Percentiles rank a stretch among this genome's conserved stretches.
Conservation (phyloP, 371 early-diverging fungal species). For the Circinella umbellata region DNA sequence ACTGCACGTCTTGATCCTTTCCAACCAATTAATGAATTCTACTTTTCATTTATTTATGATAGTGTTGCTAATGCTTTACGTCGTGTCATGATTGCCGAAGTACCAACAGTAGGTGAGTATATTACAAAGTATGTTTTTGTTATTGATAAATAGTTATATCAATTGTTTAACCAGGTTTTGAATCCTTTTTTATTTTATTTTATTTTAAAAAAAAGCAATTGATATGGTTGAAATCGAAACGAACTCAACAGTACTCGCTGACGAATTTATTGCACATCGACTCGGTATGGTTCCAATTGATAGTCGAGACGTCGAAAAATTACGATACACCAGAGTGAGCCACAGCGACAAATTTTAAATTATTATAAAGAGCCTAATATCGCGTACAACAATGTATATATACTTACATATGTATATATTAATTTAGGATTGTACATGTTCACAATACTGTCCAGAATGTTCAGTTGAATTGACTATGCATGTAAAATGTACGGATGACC, state of each 20-base stretch:
- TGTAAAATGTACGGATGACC: conserved; percentile 81
- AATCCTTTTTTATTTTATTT: too few relatives aligned
- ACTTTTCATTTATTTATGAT: neutral
- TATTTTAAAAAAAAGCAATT: conserved; percentile 72
- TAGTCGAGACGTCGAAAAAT: conserved; percentile 74
- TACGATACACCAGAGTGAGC: conserved; percentile 81
- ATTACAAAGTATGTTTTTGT: neutral
- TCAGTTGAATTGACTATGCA: conserved; percentile 89
- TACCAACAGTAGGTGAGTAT: conserved; percentile 91
- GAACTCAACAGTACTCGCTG: conserved; percentile 97
- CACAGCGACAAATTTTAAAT: neutral
- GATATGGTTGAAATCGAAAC: conserved; percentile 96
- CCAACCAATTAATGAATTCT: neutral
- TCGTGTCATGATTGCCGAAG: conserved; percentile 97
- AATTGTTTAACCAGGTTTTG: too few relatives aligned
- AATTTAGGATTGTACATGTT: conserved; percentile 87
- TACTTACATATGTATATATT: neutral
- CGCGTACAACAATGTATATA: too few relatives aligned
- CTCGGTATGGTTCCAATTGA: conserved; percentile 97
- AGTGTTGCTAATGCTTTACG: conserved; percentile 97
- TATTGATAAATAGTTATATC: too few relatives aligned
- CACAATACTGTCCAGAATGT: conserved; percentile 88
- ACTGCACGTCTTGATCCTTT: too few relatives aligned
- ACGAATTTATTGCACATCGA: conserved; percentile 99
- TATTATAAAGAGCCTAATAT: neutral